Conservation (phyloP, 305 asterid genomes). For the Rubia balearica region DNA sequence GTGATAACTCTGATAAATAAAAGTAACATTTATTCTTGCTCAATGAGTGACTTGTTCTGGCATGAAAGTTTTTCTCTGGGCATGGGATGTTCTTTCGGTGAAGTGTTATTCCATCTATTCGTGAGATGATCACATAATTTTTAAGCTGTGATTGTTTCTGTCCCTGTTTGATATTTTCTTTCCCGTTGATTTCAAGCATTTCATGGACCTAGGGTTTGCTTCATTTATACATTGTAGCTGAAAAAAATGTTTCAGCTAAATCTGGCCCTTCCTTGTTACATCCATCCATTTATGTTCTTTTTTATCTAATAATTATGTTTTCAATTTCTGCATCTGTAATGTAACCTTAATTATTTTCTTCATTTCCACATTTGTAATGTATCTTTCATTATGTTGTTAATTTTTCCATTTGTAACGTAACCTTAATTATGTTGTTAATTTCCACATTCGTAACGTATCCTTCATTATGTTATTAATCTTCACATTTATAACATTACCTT, state of each 20-base stretch:
- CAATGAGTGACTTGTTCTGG: background rate
- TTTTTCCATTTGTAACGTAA: too few relatives aligned
- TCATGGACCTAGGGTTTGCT: conserved; percentile 1
- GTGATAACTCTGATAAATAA: conserved; percentile 18
- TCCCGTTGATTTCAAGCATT: conserved; percentile 2
- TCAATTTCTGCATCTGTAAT: too few relatives aligned
- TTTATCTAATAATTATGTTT: too few relatives aligned
- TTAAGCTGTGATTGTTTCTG: background rate
- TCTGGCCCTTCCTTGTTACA: background rate
- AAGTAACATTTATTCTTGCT: background rate
- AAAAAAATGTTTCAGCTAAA: background rate
- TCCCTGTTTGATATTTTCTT: background rate
- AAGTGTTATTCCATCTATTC: background rate
- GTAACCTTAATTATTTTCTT: too few relatives aligned
- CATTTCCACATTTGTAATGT: too few relatives aligned
- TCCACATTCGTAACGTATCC: too few relatives aligned
- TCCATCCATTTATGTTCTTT: background rate
- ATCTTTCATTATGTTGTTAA: too few relatives aligned
- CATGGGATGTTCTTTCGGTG: too few relatives aligned
- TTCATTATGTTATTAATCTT: too few relatives aligned
- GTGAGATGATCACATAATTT: background rate
- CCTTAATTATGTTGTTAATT: too few relatives aligned
- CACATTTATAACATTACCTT: too few relatives aligned
- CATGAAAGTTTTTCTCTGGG: too few relatives aligned
- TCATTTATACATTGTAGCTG: background rate